phyloP scores from a whole-genome alignment of 2,329 filamentous ascomycete species.

The Cercospora sp. region DNA sequence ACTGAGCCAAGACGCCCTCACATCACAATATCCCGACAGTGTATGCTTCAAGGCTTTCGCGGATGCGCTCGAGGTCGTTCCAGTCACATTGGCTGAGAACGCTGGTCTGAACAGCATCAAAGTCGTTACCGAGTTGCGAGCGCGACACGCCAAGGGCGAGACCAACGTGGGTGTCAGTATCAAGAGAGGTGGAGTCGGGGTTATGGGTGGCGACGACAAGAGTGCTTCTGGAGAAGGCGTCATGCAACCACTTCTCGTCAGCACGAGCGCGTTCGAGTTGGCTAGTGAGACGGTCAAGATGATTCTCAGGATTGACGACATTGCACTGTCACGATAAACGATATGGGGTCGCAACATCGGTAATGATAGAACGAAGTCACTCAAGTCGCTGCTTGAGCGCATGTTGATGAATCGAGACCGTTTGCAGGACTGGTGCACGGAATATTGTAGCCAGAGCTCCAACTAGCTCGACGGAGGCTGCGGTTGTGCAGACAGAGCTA shows the following conservation, averaged over 20 bases:
- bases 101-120: conserved; percentile 98
- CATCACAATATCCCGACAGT: conserved; percentile 84
- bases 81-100: conserved; percentile 95
- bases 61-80: conserved; percentile 94
- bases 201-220: conserved; percentile 65
- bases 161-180: conserved; percentile 97
- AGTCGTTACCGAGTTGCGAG: conserved; percentile 92
- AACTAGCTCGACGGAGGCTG: not conserved
- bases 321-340: conserved; percentile 51
- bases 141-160: conserved; percentile 92
- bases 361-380: not conserved
- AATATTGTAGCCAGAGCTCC: not conserved
- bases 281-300: conserved; percentile 99
- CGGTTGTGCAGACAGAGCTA: not conserved
- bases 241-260: conserved; percentile 90
- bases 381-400: not conserved
- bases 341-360: not conserved
- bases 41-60: conserved; percentile 99
- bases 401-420: not conserved
- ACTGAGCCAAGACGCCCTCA: conserved; percentile 77
- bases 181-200: conserved; percentile 94
- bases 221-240: conserved; percentile 59
- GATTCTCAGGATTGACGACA: conserved; percentile 71
- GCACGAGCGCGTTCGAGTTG: conserved; percentile 95
- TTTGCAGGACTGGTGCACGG: not conserved